These are phyloP conservation scores for Ceratobasidium theobromae DNA, from an alignment of 1,284 basidiomycete species.

Conservation along the genomic window DNA sequence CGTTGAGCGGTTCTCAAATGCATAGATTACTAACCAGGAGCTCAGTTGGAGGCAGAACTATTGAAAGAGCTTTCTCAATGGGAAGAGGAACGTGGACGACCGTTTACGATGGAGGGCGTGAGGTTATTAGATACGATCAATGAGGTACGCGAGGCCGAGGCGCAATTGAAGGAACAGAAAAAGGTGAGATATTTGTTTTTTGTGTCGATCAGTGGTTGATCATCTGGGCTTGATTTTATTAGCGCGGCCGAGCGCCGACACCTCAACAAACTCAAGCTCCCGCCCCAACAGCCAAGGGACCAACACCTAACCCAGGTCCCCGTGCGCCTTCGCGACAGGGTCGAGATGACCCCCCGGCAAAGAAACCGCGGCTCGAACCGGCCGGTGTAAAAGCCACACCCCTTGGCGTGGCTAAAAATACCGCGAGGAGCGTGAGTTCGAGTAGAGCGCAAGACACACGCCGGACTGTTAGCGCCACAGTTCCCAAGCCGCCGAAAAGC, in stretches of 20 bases:
- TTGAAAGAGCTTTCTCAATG: slow-evolving; percentile 78
- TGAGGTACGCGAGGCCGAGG: slow-evolving; percentile 60
- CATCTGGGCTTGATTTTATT: neutral
- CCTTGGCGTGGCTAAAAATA: neutral
- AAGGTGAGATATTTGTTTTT: slow-evolving; percentile 40
- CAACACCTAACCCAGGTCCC: neutral
- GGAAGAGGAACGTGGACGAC: slow-evolving; percentile 76
- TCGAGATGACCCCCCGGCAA: slow-evolving; percentile 3
- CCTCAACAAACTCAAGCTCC: neutral
- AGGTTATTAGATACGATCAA: slow-evolving; percentile 80
- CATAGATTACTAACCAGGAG: slow-evolving; percentile 22
- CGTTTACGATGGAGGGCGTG: slow-evolving; percentile 85
- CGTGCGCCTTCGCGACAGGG: slow-evolving; percentile 10
- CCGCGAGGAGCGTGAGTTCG: neutral
- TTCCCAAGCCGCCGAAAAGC: neutral
- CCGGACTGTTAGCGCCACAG: neutral
- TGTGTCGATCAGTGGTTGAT: neutral
- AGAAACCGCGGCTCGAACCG: slow-evolving; percentile 12
- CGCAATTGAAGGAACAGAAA: slow-evolving; percentile 75
- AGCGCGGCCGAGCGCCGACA: slow-evolving; percentile 21
- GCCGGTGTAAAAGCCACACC: slow-evolving; percentile 16
- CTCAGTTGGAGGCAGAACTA: slow-evolving; percentile 85
- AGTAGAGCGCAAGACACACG: neutral
- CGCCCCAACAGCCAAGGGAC: neutral
- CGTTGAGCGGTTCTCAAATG: slow-evolving; percentile 40